These are phyloP conservation scores for Chaetomium strumarium DNA, from an alignment of 2,329 filamentous ascomycete genomes.

Conservation along the genomic window DNA sequence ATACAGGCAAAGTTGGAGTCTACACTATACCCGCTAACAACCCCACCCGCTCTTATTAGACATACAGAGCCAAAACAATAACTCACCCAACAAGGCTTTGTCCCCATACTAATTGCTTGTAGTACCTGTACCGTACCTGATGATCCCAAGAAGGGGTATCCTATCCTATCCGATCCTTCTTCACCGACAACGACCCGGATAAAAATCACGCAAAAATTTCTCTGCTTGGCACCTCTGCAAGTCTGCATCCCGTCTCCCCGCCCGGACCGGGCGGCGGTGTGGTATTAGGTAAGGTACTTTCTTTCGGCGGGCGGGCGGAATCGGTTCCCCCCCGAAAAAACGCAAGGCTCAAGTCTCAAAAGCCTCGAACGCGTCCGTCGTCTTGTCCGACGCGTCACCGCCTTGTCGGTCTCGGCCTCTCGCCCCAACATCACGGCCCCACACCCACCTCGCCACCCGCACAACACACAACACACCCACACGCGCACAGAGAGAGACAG, in stretches of 20 bases:
- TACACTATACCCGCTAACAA: background rate
- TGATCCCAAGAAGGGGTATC: background rate
- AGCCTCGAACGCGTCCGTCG: background rate
- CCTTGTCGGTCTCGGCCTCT: background rate
- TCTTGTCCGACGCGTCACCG: slow-evolving; percentile 1
- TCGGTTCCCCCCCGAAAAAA: too few relatives aligned
- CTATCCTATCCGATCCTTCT: background rate
- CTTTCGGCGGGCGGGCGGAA: too few relatives aligned
- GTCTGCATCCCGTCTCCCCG: background rate
- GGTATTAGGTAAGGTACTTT: too few relatives aligned
- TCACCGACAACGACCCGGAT: background rate
- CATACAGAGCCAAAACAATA: background rate
- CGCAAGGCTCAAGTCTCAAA: background rate
- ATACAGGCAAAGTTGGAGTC: too few relatives aligned
- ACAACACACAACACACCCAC: too few relatives aligned
- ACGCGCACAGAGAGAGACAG: too few relatives aligned
- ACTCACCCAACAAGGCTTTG: background rate
- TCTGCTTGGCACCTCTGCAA: background rate
- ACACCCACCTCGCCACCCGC: background rate
- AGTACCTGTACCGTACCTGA: background rate
- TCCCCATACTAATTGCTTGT: background rate
- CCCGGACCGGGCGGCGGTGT: background rate
- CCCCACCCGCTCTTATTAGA: background rate
- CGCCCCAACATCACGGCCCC: background rate
- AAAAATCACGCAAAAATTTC: background rate